A percentile compares a stretch with the other conserved stretches of the same genome.
Evolutionary conservation across 2,329 filamentous ascomycete species (phyloP).

Genomic region (Colletotrichum cordylinicola): DNA sequence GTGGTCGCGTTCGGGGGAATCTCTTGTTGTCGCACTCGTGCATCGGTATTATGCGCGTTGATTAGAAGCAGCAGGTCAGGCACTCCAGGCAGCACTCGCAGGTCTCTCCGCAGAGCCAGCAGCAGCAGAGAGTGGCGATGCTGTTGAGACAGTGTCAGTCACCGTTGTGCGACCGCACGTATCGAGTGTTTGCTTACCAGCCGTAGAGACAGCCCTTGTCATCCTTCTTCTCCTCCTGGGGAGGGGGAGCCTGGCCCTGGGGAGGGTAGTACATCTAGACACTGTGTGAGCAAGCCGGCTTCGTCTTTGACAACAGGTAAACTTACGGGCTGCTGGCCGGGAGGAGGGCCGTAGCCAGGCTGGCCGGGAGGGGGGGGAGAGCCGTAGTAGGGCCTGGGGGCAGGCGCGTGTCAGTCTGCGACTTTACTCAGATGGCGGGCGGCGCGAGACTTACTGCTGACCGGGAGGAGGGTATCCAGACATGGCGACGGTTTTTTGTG

Average conservation of each 20-base stretch:
- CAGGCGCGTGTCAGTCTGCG: background rate
- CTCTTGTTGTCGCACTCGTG: background rate
- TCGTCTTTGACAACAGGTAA: background rate
- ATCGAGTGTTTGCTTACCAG: slow-evolving; percentile 32
- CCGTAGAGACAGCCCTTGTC: slow-evolving; percentile 46
- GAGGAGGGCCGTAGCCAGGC: slow-evolving; percentile 26
- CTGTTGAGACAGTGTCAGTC: slow-evolving; percentile 25
- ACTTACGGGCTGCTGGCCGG: slow-evolving; percentile 24
- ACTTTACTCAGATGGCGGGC: background rate
- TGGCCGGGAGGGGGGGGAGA: slow-evolving; percentile 18
- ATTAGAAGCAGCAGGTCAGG: slow-evolving; percentile 43
- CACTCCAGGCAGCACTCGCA: slow-evolving; percentile 50
- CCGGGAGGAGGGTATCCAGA: slow-evolving; percentile 35
- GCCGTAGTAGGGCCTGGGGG: slow-evolving; percentile 23
- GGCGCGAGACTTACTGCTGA: slow-evolving; percentile 10
- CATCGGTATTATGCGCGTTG: background rate
- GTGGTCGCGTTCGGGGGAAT: slow-evolving; percentile 9
- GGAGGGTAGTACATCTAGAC: slow-evolving; percentile 31
- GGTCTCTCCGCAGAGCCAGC: slow-evolving; percentile 49
- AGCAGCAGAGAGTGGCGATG: slow-evolving; percentile 48
- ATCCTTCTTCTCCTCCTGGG: slow-evolving; percentile 43
- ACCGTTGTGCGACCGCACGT: background rate
- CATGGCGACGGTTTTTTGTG: slow-evolving; percentile 30
- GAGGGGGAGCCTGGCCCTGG: slow-evolving; percentile 34
- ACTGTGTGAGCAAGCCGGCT: background rate